A percentile compares a stretch with the other conserved stretches of the same genome.
Evolutionary conservation across 2,329 filamentous ascomycete genomes (phyloP).

Genomic region (Pestalotiopsis sp.): DNA sequence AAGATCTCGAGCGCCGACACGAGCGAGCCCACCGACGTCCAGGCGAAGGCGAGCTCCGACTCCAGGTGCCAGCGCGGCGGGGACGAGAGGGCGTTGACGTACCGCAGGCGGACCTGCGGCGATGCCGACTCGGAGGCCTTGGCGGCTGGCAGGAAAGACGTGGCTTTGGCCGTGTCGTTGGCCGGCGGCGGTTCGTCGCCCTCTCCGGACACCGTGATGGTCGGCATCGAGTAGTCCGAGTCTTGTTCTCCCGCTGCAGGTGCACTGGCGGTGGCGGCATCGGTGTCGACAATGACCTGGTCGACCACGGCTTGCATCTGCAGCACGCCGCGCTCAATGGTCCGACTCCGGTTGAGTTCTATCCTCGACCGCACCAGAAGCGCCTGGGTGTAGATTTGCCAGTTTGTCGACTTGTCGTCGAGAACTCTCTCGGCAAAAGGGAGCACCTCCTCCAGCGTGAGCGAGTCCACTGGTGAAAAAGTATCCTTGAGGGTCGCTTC

Average conservation of each 20-base stretch:
- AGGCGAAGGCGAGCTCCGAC: conserved; percentile 88
- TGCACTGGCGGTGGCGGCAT: conserved; percentile 27
- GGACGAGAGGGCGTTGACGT: conserved; percentile 81
- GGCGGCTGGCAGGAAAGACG: conserved; percentile 79
- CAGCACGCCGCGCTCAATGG: conserved; percentile 84
- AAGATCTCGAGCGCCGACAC: conserved; percentile 94
- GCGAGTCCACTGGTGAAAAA: conserved; percentile 76
- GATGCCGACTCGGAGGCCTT: conserved; percentile 79
- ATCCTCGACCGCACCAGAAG: conserved; percentile 87
- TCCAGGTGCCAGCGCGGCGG: conserved; percentile 94
- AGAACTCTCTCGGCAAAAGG: conserved; percentile 90
- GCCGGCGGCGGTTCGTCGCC: conserved; percentile 26
- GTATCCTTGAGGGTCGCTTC: conserved; percentile 89
- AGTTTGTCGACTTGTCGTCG: conserved; percentile 87
- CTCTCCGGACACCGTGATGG: conserved; percentile 47
- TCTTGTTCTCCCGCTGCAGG: conserved; percentile 18
- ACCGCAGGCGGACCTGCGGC: conserved; percentile 74
- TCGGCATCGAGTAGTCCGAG: conserved; percentile 37
- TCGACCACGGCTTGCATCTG: conserved; percentile 96
- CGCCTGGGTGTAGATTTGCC: conserved; percentile 97
- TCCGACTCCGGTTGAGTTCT: conserved; percentile 84
- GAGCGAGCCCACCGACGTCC: conserved; percentile 85
- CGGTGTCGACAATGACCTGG: conserved; percentile 85
- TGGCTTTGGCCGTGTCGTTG: conserved; percentile 50
- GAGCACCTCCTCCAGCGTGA: conserved; percentile 91